Base-by-base conservation (phyloP, 208 protist species). In the Kentomonas sorsogonicus region DNA sequence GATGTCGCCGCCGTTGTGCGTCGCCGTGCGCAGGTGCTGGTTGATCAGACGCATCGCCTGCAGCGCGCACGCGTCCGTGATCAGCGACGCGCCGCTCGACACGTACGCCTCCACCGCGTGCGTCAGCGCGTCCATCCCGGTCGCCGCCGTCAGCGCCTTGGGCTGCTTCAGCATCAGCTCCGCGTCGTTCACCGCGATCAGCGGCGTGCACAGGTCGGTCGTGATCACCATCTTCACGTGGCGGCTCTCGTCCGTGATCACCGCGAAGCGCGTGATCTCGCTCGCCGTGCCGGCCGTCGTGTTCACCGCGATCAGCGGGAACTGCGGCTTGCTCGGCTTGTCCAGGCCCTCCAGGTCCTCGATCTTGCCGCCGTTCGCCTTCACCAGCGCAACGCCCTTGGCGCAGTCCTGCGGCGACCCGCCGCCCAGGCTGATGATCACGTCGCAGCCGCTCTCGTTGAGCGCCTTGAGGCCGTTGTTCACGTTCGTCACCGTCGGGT, bases 251-350 rank as follows among this genome's bases (percentile, higher is more conserved):
- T 84, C 77, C 11, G 91, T 94, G 61, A 97, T 79, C 31, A 97
- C 83, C 15, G 85, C 53, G 62, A 95, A 93, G 43, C 83, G 85
- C 6, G 91, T 97, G 31, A 95, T 81, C 77, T 97, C 91, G 33
- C 79, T 91, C 16, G 82, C 91, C 13, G 91, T 97, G 31, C 89
- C 91, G 34, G 86, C 75, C 2, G 91, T 95, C 7, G 89, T 97
- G 54, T 90, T 92, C 26, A 97, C 76, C 25, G 80, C 79, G 34
- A 90, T 70, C 33, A 89, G 57, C 3, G 41, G 41, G 61, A 74
- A 88, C 57, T 81, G 76, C 20, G 65, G 66, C 56, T 71, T 73
- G 30, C 55, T 48, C 3, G 72, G 63, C 51, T 67, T 72, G 59
- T 84, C 74, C 3, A 86, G 48, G 18, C 83, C 76, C 50, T 79